Conservation (phyloP, 306 rosid genomes). For the Arachis stenosperma region DNA sequence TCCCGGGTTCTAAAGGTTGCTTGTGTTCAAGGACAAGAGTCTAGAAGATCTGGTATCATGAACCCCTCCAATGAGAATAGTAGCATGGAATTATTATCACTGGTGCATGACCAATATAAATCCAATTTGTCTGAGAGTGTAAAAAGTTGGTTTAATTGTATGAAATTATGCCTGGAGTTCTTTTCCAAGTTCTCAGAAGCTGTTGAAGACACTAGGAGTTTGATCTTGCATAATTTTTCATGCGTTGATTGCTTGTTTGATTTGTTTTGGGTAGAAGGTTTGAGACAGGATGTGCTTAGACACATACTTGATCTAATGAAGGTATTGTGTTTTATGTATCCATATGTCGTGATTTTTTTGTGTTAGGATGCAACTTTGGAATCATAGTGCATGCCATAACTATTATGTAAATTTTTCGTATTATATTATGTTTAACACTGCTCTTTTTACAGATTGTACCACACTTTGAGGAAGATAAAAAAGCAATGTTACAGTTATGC, state of each 20-base stretch:
- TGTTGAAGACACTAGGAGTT: conserved; percentile 70
- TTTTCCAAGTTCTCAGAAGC: conserved; percentile 61
- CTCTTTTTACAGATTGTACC: conserved; percentile 62
- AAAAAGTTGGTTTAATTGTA: conserved; percentile 61
- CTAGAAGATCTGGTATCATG: conserved; percentile 52
- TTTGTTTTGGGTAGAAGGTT: conserved; percentile 88
- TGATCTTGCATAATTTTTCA: conserved; percentile 63
- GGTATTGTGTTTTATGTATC: conserved; percentile 53
- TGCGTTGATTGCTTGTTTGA: conserved; percentile 84
- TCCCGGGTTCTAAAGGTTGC: conserved; percentile 87
- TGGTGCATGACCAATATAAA: conserved; percentile 44
- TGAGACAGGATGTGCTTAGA: conserved; percentile 71
- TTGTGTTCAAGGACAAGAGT: conserved; percentile 85
- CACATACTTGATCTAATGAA: conserved; percentile 87
- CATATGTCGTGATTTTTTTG: conserved; percentile 17
- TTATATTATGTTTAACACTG: conserved; percentile 10
- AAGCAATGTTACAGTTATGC: conserved; percentile 75
- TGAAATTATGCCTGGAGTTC: conserved; percentile 71
- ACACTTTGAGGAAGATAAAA: conserved; percentile 72
- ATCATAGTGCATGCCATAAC: conserved; percentile 28
- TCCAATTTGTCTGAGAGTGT: conserved; percentile 44
- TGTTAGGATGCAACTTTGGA: conserved; percentile 28
- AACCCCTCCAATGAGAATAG: conserved; percentile 45
- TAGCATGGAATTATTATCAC: conserved; percentile 38
- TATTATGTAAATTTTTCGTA: conserved; percentile 22